Evolutionary conservation across 129 eudicot species (phyloP), one percentile per base, ranked within the genome.

Genomic region (Apium graveolens): DNA sequence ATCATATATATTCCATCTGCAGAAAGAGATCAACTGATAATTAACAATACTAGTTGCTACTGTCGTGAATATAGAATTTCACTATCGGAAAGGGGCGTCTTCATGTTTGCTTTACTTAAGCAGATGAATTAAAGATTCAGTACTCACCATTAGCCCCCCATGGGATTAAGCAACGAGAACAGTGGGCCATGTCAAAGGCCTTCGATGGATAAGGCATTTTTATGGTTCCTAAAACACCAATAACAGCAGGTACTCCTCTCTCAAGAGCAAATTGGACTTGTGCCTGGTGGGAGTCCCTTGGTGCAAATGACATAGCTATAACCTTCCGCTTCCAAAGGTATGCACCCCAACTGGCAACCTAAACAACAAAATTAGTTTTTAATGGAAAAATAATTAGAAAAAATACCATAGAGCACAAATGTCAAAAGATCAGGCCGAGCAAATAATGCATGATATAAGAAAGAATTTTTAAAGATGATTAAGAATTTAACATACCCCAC

Each of bases 341-440:
- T 42, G 98, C 98, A 16, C 98, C 98, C 98, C 97, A 94, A 83
- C 98, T 94, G 37, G 98, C 98, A 85, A 94, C 98, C 98, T 94
- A 63, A 66, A 48, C 73, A 55, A 43, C 75, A 82, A 27, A 80
- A 38, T 34, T 24, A 18, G 24, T 39, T 48, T 48, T 55, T 76
- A 79, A 71, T 68, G 46, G 71, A 32, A 20, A 4, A 46, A 78
- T 62, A 81, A 38, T 16, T 60, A n/a, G 27, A 26, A 17, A 73
- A 20, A 53, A 20, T 39, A 83, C 35, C 8, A 73, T 9, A 17
- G 8, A 41, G 5, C 16, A 27, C 74, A 32, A 42, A n/a, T 39
- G 66, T 38, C 34, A 48, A 37, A 18, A 75, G 49, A 41, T 24
- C 29, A 34, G 26, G 17, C 35, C n/a, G n/a, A 32, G 70, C 60